Evolutionary conservation across 371 early-diverging fungal genomes (phyloP).

Genomic region (Encephalitozoon romaleae): DNA sequence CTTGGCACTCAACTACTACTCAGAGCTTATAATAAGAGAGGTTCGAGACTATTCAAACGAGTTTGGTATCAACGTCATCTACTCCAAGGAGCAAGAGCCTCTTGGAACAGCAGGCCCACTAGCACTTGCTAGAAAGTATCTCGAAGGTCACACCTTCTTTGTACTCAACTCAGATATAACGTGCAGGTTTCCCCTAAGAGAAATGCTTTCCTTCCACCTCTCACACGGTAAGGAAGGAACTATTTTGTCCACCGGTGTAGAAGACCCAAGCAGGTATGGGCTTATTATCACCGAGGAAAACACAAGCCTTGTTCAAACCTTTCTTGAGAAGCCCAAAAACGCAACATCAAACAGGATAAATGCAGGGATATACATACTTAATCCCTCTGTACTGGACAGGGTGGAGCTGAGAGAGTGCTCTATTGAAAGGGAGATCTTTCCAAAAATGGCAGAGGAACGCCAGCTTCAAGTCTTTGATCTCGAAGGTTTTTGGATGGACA

Average conservation of each 20-base stretch:
- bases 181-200: slow-evolving; percentile 85
- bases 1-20: slow-evolving; percentile 85
- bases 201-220: slow-evolving; percentile 72
- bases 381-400: slow-evolving; percentile 74
- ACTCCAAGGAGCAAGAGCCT: slow-evolving; percentile 86
- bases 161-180: slow-evolving; percentile 96
- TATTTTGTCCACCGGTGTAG: slow-evolving; percentile 77
- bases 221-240: slow-evolving; percentile 39
- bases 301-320: slow-evolving; percentile 70
- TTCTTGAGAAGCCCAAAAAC: slow-evolving; percentile 91
- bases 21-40: slow-evolving; percentile 75
- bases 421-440: slow-evolving; percentile 88
- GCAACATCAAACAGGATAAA: slow-evolving; percentile 90
- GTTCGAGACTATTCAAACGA: slow-evolving; percentile 68
- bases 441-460: slow-evolving; percentile 71
- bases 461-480: slow-evolving; percentile 79
- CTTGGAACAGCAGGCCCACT: slow-evolving; percentile 95
- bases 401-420: slow-evolving; percentile 66
- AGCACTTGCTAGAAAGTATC: slow-evolving; percentile 76
- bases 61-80: slow-evolving; percentile 79
- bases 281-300: slow-evolving; percentile 68
- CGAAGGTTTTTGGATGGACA: slow-evolving; percentile 98
- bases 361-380: slow-evolving; percentile 95
- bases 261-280: slow-evolving; percentile 93
- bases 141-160: slow-evolving; percentile 81